Base-by-base conservation (phyloP, 2,329 filamentous ascomycete genomes). In the Aspergillus pseudonomiae region DNA sequence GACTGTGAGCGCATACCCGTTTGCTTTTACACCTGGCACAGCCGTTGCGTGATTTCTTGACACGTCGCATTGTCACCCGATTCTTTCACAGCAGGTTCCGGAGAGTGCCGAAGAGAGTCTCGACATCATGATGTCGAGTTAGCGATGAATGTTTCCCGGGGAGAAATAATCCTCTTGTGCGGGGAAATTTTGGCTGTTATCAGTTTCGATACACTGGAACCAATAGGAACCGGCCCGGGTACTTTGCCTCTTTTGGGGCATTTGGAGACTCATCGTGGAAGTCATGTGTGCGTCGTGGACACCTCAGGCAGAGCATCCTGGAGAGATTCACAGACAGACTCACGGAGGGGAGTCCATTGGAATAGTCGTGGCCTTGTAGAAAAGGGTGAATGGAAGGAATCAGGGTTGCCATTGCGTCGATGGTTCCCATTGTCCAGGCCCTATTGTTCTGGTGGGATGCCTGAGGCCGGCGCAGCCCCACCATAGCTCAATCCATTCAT, bases 1-100 rank as follows among this genome's bases (percentile, higher is more conserved):
- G 56, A 48, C n/a, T 46, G 45, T 48, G 56, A 48, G 24, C 52
- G 26, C 70, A 70, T 61, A 79, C 77, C 61, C 77, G 71, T 73
- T 79, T 78, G 70, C 75, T 78, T 68, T 79, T 79, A 68, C 77
- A 79, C 50, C 77, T 72, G n/a, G 75, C 74, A 68, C 77, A 79
- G 9, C 77, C 77, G 62, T 78, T 78, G n/a, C 77, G 75, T 57
- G 77, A 79, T 62, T 79, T 79, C 68, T 78, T 79, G 45, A 79
- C 77, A 63, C 77, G 71, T 57, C 77, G 73, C 77, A 79, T 79
- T 67, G 65, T 83, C 45, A 81, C 82, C 63, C 72, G 78, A 36
- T 72, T 81, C 60, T 75, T 74, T 57, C 80, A 77, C 65, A 74
- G 75, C 34, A 79, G 81, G 63, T 61, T 63, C 9, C 81, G 79